Base-by-base conservation (phyloP, 2,329 filamentous ascomycete species). In the Raffaelea ambrosiae region DNA sequence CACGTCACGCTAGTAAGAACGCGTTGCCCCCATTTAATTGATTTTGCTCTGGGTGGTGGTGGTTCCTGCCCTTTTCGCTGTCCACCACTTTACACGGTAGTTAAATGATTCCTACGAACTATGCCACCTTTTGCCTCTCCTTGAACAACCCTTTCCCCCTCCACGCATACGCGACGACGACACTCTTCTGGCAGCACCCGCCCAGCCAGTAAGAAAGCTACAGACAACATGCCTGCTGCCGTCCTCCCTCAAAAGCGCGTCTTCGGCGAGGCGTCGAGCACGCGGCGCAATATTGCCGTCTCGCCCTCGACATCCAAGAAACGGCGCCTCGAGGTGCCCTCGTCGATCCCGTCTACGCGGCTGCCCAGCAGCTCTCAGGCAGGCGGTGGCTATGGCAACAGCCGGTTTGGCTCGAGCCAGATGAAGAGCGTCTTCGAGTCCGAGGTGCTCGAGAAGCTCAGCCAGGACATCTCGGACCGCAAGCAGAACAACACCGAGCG, bases 361-460 rank as follows among this genome's bases (percentile, higher is more conserved):
- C 74, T 86, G 57, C 78, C 76, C 47, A 76, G 79, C 47, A 83
- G 83, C 3, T 38, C 35, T 14, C 13, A 16, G 35, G 16, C 35
- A n/a, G 35, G 14, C 16, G 8, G 8, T 14, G 77, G 76, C 61
- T 73, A 69, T n/a, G 77, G 76, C 53, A n/a, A n/a, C n/a, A 77
- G 76, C 54, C 83, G 81, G 60, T 63, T 81, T 50, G 74, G 78
- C 53, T 91, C 86, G 2, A 90, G 78, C 57, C 88, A 90, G 65
- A 20, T 79, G 16, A 96, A 95, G 70, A 95, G 89, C 63, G 79
- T 85, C 48, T 98, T 98, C 63, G 93, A 97, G 66, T 84, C 86
- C 50, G 89, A 96, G 62, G 88, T 95, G 2, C 75, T 98, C 52
- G 91, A 96, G 73, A 95, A 95, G 71, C 79, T 98, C 66, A 93